These are phyloP conservation scores for Didymella keratinophila DNA, from an alignment of 2,329 filamentous ascomycete species.

Conservation along the genomic window DNA sequence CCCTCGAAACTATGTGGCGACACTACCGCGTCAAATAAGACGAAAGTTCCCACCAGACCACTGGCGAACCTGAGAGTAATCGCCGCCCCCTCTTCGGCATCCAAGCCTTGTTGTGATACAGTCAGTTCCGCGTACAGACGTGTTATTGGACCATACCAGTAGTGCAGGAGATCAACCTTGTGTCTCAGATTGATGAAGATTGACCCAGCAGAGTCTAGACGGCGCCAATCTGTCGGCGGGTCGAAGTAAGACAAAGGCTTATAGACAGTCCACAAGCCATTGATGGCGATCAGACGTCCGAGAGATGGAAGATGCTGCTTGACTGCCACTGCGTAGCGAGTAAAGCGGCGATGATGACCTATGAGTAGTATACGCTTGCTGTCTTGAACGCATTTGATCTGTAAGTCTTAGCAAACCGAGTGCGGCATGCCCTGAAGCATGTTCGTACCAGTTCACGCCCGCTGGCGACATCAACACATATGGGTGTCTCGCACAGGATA, in stretches of 20 bases:
- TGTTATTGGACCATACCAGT: conserved; percentile 4
- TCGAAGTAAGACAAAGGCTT: conserved; percentile 1
- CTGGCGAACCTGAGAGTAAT: not conserved
- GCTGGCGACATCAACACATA: not conserved
- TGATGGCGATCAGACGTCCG: conserved; percentile 6
- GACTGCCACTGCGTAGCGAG: not conserved
- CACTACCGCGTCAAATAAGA: conserved; percentile 3
- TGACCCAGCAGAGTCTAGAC: not conserved
- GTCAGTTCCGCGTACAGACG: conserved; percentile 1
- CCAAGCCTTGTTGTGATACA: not conserved
- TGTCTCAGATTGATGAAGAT: conserved; percentile 8
- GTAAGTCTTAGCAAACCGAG: not conserved
- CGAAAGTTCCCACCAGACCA: conserved; percentile 2
- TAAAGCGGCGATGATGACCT: conserved; percentile 9
- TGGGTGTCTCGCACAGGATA: conserved; percentile 7
- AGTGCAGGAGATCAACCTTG: conserved; percentile 7
- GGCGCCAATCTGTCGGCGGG: conserved; percentile 3
- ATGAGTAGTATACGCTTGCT: not conserved
- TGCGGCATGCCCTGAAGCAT: no score
- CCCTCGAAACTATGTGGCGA: conserved; percentile 3
- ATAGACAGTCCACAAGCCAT: conserved; percentile 2
- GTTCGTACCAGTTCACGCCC: not conserved
- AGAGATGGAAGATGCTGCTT: conserved; percentile 4
- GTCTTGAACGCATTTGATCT: not conserved
- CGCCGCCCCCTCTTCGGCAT: conserved; percentile 6